Conservation (phyloP, 2,329 filamentous ascomycete genomes). For the Aureobasidium sp. region DNA sequence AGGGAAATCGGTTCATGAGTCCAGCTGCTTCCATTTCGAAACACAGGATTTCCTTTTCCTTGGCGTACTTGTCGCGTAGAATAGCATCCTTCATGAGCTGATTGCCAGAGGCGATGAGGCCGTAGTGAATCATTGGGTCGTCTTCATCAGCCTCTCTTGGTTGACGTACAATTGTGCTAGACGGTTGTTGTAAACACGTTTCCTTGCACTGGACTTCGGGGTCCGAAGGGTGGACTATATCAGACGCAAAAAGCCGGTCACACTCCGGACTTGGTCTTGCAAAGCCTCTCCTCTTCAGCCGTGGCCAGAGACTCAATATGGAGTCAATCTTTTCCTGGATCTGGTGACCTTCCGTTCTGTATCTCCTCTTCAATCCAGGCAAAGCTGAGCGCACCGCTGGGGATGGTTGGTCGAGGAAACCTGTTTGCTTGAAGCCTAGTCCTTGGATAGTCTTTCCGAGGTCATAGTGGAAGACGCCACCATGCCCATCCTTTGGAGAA, state of each 20-base stretch:
- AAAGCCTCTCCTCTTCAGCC: too few species aligned
- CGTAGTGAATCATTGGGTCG: slow-evolving; percentile 31
- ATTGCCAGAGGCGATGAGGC: slow-evolving; percentile 35
- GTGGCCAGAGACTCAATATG: too few species aligned
- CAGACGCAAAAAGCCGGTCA: too few species aligned
- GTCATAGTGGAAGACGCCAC: slow-evolving; percentile 26
- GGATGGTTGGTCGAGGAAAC: slow-evolving; percentile 20
- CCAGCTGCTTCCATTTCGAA: slow-evolving; percentile 21
- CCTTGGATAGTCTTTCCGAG: slow-evolving; percentile 21
- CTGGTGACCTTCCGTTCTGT: too few species aligned
- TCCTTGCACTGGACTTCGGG: too few species aligned
- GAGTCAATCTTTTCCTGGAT: too few species aligned
- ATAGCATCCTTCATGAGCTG: slow-evolving; percentile 15
- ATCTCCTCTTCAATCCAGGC: too few species aligned
- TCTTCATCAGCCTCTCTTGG: background rate
- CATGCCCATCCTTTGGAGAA: slow-evolving; percentile 18
- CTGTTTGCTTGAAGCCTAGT: slow-evolving; percentile 22
- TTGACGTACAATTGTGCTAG: too few species aligned
- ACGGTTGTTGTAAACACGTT: too few species aligned
- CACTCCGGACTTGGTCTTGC: too few species aligned
- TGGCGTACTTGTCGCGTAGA: slow-evolving; percentile 2
- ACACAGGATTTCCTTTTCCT: slow-evolving; percentile 17
- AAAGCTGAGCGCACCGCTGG: too few species aligned
- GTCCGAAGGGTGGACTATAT: too few species aligned
- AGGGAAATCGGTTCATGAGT: slow-evolving; percentile 18